Evolutionary conservation across 331 rosid genomes (phyloP).

Genomic region (Malus hybrid): DNA sequence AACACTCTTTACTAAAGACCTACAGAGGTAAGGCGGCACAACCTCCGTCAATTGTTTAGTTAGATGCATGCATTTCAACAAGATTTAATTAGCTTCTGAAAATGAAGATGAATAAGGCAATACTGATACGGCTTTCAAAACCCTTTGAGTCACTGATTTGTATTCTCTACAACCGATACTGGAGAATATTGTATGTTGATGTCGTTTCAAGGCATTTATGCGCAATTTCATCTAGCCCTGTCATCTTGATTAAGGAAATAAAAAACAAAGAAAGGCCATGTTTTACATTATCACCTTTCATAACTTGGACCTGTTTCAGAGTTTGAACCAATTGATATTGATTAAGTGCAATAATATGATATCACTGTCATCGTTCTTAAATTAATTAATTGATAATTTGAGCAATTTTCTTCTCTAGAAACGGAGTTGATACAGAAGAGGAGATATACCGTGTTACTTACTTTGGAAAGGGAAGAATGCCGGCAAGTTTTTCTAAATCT

Average conservation of each 20-base stretch:
- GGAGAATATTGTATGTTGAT: background rate
- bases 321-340: too few species aligned
- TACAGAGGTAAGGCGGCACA: conserved; percentile 49
- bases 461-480: conserved; percentile 81
- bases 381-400: background rate
- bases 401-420: conserved; percentile 35
- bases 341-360: too few species aligned
- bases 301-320: background rate
- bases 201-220: background rate
- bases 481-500: conserved; percentile 32
- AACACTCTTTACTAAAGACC: conserved; percentile 66
- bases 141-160: background rate
- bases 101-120: background rate
- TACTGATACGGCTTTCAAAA: background rate
- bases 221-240: background rate
- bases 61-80: background rate
- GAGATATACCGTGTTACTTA: conserved; percentile 67
- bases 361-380: too few species aligned
- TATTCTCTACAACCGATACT: background rate
- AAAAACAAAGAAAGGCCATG: background rate
- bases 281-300: background rate
- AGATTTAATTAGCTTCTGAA: background rate
- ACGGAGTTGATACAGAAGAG: conserved; percentile 79
- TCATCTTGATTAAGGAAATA: background rate
- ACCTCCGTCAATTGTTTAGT: background rate